Conservation (phyloP, 2,329 filamentous ascomycete genomes). For the Monilinia laxa region DNA sequence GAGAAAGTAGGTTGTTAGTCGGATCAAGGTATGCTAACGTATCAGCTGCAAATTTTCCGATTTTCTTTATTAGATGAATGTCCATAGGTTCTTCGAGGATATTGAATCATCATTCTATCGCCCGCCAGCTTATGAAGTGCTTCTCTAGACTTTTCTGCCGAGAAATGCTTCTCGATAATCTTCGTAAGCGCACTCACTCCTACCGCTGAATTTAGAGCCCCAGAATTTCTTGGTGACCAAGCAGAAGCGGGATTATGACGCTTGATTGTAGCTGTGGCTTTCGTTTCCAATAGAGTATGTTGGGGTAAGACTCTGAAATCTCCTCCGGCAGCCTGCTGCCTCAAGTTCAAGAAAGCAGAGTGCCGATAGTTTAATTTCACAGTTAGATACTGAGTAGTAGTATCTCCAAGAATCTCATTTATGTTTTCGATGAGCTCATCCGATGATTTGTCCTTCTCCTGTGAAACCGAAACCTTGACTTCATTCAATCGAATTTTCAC, state of each 20-base stretch:
- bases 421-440: slow-evolving; percentile 60
- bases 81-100: slow-evolving; percentile 20
- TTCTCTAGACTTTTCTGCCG: slow-evolving; percentile 30
- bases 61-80: slow-evolving; percentile 20
- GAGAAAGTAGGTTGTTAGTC: not conserved
- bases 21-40: not conserved
- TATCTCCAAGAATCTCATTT: slow-evolving; percentile 55
- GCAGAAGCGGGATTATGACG: slow-evolving; percentile 49
- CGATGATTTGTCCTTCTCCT: slow-evolving; percentile 45
- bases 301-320: slow-evolving; percentile 40
- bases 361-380: slow-evolving; percentile 56
- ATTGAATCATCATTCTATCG: slow-evolving; percentile 28
- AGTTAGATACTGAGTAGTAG: slow-evolving; percentile 50
- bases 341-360: slow-evolving; percentile 48
- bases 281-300: slow-evolving; percentile 54
- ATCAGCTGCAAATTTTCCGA: not conserved
- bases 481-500: slow-evolving; percentile 35
- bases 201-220: slow-evolving; percentile 38
- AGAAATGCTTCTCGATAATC: slow-evolving; percentile 35
- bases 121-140: slow-evolving; percentile 29
- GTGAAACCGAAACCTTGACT: slow-evolving; percentile 26
- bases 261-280: slow-evolving; percentile 51
- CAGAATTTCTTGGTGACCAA: slow-evolving; percentile 51
- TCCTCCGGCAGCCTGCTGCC: slow-evolving; percentile 36
- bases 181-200: slow-evolving; percentile 31